A percentile compares a stretch with the other conserved stretches of the same genome.
phyloP scores from a whole-genome alignment of 2,329 filamentous ascomycete species.

The Cercospora citrullina region DNA sequence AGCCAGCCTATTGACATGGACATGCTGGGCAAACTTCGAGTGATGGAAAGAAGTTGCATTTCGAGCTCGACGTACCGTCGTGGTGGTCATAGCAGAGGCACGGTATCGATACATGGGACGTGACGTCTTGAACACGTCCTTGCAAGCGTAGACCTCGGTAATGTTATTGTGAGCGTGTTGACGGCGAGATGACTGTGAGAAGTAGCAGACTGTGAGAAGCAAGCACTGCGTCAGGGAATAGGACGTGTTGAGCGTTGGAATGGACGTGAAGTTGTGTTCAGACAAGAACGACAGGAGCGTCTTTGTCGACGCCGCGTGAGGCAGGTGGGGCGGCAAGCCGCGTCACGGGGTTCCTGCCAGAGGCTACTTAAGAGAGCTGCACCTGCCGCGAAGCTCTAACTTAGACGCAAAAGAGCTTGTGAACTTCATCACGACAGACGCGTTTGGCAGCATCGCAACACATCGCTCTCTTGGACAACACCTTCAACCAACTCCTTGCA shows the following conservation, averaged over 20 bases:
- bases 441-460: neutral
- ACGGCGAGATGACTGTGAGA: neutral
- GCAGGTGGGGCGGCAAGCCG: neutral
- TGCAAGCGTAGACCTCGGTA: neutral
- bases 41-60: neutral
- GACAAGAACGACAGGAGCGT: neutral
- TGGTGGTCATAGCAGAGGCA: neutral
- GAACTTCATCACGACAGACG: conserved; percentile 1
- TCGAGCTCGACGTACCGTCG: neutral
- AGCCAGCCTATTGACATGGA: neutral
- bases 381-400: conserved; percentile 1
- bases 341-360: neutral
- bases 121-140: neutral
- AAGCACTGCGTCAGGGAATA: neutral
- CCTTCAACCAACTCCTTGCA: neutral
- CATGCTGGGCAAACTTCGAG: neutral
- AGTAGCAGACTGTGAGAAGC: too few relatives aligned
- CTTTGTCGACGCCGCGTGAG: neutral
- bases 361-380: neutral
- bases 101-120: neutral
- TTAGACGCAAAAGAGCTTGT: neutral
- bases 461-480: neutral
- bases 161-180: neutral
- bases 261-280: neutral
- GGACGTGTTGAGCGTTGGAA: neutral